Evolutionary conservation across 2,329 filamentous ascomycete genomes (phyloP), one percentile per base, ranked within the genome.

Genomic region (Thermomyces lanuginosus): DNA sequence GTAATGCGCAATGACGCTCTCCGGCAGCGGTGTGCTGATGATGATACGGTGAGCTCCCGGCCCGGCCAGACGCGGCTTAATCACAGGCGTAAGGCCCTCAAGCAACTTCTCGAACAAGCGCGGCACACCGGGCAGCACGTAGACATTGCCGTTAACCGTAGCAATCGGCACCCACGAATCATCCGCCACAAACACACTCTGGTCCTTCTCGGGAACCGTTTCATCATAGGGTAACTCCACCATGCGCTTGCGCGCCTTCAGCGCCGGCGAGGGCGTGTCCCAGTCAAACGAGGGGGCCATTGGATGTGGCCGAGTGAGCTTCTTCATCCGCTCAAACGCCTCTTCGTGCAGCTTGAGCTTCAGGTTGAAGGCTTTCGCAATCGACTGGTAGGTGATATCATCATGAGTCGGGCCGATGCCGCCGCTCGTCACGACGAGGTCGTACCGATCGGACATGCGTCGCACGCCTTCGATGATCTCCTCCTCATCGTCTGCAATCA

Each of bases 381-480:
- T 91, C 20, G 82, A 86, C 46, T 79, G 66, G 58, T 98, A 98
- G 14, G 89, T 95, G 41, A 95, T 95, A 49, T 98, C 89, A 53
- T 98, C 89, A 60, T 95, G 86, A 78, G 86, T 95, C 38, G 89
- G 89, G 7, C 86, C 86, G 45, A 98, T 95, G 16, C 89, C 86
- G 39, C 89, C 86, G 42, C 79, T 89, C 5, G 89, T 95, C 4
- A 95, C 81, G 23, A 98, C 80, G 49, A 95, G 81, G 54, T 95
- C 89, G 48, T 93, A 95, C 37, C 69, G 74, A 27, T 68, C 64
- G 46, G 80, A 91, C 83, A 98, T 92, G 36, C 84, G 72, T 27
- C 66, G 66, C 4, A 82, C 76, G 1, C 83, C 82, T 51, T 95
- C 84, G 27, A 86, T 62, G 45, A 98, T 95, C 43, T 93, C 84